phyloP scores from a whole-genome alignment of 139 green algal species.

The Coccomyxa sp. region DNA sequence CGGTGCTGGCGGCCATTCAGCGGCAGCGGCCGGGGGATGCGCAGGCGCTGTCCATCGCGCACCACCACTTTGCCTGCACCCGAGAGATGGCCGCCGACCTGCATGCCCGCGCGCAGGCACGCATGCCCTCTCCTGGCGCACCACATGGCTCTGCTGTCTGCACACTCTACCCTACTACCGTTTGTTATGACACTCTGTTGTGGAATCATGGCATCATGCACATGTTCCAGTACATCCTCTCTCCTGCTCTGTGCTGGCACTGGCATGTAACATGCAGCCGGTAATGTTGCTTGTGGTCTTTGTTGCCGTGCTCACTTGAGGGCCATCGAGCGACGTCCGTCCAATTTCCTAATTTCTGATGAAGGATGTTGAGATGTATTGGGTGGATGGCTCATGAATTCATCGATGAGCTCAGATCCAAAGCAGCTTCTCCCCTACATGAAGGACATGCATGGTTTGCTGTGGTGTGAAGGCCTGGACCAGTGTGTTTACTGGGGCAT shows the following conservation, averaged over 20 bases:
- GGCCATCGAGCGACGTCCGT: too few species aligned
- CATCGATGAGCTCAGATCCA: background rate
- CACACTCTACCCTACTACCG: background rate
- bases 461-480: background rate
- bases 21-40: background rate
- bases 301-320: too few species aligned
- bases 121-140: background rate
- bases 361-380: too few species aligned
- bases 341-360: too few species aligned
- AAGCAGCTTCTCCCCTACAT: too few species aligned
- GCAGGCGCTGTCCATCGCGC: background rate
- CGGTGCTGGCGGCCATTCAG: background rate
- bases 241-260: background rate
- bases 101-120: background rate
- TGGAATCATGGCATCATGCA: background rate
- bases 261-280: background rate
- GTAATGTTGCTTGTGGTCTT: background rate
- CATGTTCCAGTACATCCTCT: background rate
- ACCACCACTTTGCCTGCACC: background rate
- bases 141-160: background rate
- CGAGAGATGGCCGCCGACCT: background rate
- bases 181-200: background rate
- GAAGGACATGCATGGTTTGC: background rate
- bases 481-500: background rate
- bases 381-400: background rate